These are phyloP conservation scores for Candida vaughaniae DNA, from an alignment of 805 yeast species.

Conservation along the genomic window DNA sequence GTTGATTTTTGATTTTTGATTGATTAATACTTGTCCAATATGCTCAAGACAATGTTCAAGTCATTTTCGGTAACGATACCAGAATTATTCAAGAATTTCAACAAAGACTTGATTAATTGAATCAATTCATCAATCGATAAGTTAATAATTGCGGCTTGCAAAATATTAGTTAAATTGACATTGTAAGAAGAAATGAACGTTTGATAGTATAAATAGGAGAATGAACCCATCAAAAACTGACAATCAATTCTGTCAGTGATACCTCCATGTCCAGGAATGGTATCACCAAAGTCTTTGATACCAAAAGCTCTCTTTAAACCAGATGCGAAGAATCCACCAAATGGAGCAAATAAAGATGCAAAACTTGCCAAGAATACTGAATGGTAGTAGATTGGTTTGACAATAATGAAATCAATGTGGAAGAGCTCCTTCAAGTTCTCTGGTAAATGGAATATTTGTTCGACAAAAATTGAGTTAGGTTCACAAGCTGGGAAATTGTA, in stretches of 20 bases:
- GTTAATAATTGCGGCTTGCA: constrained; percentile 75
- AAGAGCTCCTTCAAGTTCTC: constrained; percentile 53
- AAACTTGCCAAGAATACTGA: constrained; percentile 83
- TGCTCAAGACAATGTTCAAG: constrained; percentile 25
- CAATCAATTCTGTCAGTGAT: constrained; percentile 97
- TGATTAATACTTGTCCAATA: constrained; percentile 26
- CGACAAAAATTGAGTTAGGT: constrained; percentile 84
- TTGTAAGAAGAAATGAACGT: constrained; percentile 79
- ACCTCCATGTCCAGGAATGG: constrained; percentile 99
- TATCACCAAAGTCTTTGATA: constrained; percentile 95
- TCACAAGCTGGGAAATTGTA: constrained; percentile 70
- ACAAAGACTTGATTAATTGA: constrained; percentile 58
- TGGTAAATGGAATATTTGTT: constrained; percentile 77
- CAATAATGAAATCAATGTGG: constrained; percentile 44
- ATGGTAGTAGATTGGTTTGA: constrained; percentile 91
- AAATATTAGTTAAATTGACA: constrained; percentile 67
- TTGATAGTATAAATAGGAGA: constrained; percentile 87
- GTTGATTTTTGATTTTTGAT: no score
- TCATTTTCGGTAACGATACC: constrained; percentile 28
- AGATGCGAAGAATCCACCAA: constrained; percentile 97
- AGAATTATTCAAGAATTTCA: constrained; percentile 47
- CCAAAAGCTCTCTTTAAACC: constrained; percentile 97
- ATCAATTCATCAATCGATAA: constrained; percentile 64
- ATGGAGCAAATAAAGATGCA: constrained; percentile 96
- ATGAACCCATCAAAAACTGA: constrained; percentile 96